phyloP scores from a whole-genome alignment of 2,329 filamentous ascomycete genomes.

The Aspergillus novofumigatus region DNA sequence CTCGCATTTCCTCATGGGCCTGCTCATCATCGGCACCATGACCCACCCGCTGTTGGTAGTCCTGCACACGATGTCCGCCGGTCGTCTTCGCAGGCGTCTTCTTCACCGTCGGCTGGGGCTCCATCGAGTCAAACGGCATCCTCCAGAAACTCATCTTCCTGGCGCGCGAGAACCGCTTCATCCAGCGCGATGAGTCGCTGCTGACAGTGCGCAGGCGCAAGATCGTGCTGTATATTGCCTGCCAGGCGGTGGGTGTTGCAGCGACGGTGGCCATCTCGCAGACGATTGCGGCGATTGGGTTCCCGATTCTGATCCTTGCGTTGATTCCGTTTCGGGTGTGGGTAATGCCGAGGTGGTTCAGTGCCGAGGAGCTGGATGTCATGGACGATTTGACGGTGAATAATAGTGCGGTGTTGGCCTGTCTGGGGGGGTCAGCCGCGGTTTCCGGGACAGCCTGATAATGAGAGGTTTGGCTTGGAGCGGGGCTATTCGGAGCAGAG shows the following conservation, averaged over 20 bases:
- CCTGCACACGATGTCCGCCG: slow-evolving; percentile 70
- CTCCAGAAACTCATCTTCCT: slow-evolving; percentile 67
- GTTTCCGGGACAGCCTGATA: slow-evolving; percentile 27
- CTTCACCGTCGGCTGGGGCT: slow-evolving; percentile 76
- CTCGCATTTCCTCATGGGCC: slow-evolving; percentile 70
- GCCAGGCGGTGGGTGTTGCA: slow-evolving; percentile 50
- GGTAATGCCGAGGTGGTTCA: slow-evolving; percentile 50
- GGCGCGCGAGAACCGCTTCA: slow-evolving; percentile 56
- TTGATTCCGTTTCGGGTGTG: slow-evolving; percentile 53
- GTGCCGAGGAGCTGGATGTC: slow-evolving; percentile 44
- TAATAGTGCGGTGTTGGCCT: slow-evolving; percentile 51
- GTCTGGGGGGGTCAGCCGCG: slow-evolving; percentile 49
- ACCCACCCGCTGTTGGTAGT: slow-evolving; percentile 66
- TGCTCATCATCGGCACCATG: slow-evolving; percentile 74
- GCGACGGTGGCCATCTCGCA: slow-evolving; percentile 56
- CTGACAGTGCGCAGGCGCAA: slow-evolving; percentile 41
- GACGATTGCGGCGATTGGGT: slow-evolving; percentile 57
- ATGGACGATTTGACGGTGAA: slow-evolving; percentile 54
- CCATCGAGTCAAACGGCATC: slow-evolving; percentile 68
- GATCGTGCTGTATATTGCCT: slow-evolving; percentile 48
- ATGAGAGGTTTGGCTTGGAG: slow-evolving; percentile 19
- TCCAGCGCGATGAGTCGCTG: slow-evolving; percentile 48
- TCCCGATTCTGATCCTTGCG: slow-evolving; percentile 54
- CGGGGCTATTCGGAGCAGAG: slow-evolving; percentile 17
- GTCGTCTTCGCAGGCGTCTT: slow-evolving; percentile 73